Base-by-base conservation (phyloP, 73 alveolate genomes). In the Symbiodinium natans region DNA sequence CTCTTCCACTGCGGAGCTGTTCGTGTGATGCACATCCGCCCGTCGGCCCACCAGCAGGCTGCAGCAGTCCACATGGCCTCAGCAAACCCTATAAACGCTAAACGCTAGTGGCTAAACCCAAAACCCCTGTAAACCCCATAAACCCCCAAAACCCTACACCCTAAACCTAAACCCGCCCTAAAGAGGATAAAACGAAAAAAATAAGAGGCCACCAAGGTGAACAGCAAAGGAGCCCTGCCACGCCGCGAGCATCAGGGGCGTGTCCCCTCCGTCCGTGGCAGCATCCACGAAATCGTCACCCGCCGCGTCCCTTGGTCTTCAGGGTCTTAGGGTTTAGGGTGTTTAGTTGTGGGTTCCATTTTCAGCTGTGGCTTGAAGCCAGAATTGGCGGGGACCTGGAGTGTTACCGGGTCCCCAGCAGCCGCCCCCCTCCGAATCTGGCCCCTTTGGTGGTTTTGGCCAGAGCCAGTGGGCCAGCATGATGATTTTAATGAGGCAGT, bases 161-260 rank as follows among this genome's bases (percentile, higher is more conserved):
- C n/a, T n/a, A n/a, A n/a, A n/a, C n/a, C n/a, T n/a, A n/a, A n/a
- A n/a, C n/a, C n/a, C n/a, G n/a, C n/a, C n/a, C n/a, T n/a, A n/a
- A n/a, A n/a, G n/a, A n/a, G n/a, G n/a, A n/a, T n/a, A n/a, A n/a
- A n/a, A n/a, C n/a, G n/a, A n/a, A n/a, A n/a, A n/a, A n/a, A n/a
- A n/a, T n/a, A n/a, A n/a, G n/a, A n/a, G n/a, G n/a, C n/a, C n/a
- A n/a, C n/a, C n/a, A n/a, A n/a, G n/a, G n/a, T n/a, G n/a, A n/a
- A n/a, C n/a, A n/a, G n/a, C n/a, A n/a, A n/a, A n/a, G n/a, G n/a
- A n/a, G n/a, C n/a, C n/a, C n/a, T n/a, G n/a, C n/a, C n/a, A n/a
- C n/a, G n/a, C n/a, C 11, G 94, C 83, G 19, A 87, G 63, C 94
- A 87, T 87, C 84, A 87, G 41, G 41, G 94, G 84, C 27, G 94